Evolutionary conservation across 176 grass and related monocot genomes (phyloP).

Genomic region (Phoenix roebelenii): DNA sequence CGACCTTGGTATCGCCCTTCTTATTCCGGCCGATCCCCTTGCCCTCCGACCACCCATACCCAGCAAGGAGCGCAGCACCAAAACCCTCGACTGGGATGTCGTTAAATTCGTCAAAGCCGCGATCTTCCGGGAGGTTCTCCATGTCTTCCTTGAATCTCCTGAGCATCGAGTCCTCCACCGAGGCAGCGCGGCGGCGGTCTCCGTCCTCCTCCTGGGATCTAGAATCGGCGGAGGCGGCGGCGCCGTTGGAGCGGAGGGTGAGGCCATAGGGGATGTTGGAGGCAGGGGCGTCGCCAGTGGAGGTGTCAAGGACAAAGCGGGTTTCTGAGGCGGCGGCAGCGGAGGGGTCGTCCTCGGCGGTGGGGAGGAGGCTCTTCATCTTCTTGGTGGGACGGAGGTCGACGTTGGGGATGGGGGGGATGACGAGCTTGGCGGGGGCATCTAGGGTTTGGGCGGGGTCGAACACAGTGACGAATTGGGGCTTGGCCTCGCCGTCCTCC

Average conservation of each 20-base stretch:
- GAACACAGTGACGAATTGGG: conserved; percentile 80
- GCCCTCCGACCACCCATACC: conserved; percentile 83
- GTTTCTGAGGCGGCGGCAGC: conserved; percentile 25
- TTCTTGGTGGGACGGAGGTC: conserved; percentile 41
- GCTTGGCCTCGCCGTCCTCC: conserved; percentile 2
- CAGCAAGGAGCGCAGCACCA: conserved; percentile 59
- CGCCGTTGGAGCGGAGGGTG: conserved; percentile 30
- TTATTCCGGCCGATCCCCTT: conserved; percentile 74
- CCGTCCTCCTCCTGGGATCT: conserved; percentile 3
- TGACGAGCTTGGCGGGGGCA: conserved; percentile 28
- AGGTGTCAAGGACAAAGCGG: conserved; percentile 76
- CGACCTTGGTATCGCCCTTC: conserved; percentile 53
- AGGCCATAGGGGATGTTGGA: conserved; percentile 60
- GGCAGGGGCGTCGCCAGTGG: conserved; percentile 39
- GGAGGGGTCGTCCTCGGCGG: conserved; percentile 55
- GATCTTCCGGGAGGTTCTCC: conserved; percentile 59
- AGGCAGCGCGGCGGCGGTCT: neutral
- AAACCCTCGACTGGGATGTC: conserved; percentile 61
- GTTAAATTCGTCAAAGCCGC: conserved; percentile 58
- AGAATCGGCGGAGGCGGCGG: neutral
- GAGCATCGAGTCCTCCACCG: conserved; percentile 39
- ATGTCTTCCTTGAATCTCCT: conserved; percentile 71
- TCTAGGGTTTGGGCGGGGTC: conserved; percentile 54
- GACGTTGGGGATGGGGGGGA: conserved; percentile 64
- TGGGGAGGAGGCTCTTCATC: conserved; percentile 60